These are phyloP conservation scores for Exophiala spinifera DNA, from an alignment of 2,329 filamentous ascomycete genomes.

Conservation along the genomic window DNA sequence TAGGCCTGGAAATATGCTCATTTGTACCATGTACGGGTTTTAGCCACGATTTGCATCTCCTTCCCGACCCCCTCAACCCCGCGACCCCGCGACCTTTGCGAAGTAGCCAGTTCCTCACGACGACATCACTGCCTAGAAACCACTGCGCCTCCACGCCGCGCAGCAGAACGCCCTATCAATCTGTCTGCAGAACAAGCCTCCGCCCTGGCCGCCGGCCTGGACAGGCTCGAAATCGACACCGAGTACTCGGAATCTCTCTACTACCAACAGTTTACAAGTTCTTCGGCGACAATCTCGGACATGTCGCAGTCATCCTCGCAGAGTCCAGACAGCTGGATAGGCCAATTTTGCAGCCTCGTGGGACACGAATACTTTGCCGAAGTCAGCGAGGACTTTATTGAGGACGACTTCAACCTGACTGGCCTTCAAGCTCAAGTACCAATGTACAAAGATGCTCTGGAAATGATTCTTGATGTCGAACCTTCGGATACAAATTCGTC, in stretches of 20 bases:
- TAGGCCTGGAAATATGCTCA: too few relatives aligned
- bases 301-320: slow-evolving; percentile 57
- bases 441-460: slow-evolving; percentile 98
- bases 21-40: not conserved
- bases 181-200: slow-evolving; percentile 46
- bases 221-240: slow-evolving; percentile 42
- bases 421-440: slow-evolving; percentile 91
- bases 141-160: not conserved
- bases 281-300: slow-evolving; percentile 30
- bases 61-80: slow-evolving; percentile 8
- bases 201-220: slow-evolving; percentile 47
- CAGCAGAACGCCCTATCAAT: slow-evolving; percentile 31
- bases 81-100: slow-evolving; percentile 8
- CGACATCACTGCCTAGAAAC: not conserved
- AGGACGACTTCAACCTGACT: slow-evolving; percentile 99
- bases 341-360: slow-evolving; percentile 86
- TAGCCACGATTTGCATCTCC: slow-evolving; percentile 1
- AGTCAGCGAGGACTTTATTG: slow-evolving; percentile 97
- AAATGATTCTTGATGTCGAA: slow-evolving; percentile 99
- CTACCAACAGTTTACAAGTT: slow-evolving; percentile 25
- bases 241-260: slow-evolving; percentile 26
- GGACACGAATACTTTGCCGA: slow-evolving; percentile 99
- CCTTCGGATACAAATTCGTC: slow-evolving; percentile 65
- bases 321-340: slow-evolving; percentile 88
- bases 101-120: not conserved